Evolutionary conservation across 352 stramenopile genomes (phyloP).

Genomic region (Pythium scleroteichum): DNA sequence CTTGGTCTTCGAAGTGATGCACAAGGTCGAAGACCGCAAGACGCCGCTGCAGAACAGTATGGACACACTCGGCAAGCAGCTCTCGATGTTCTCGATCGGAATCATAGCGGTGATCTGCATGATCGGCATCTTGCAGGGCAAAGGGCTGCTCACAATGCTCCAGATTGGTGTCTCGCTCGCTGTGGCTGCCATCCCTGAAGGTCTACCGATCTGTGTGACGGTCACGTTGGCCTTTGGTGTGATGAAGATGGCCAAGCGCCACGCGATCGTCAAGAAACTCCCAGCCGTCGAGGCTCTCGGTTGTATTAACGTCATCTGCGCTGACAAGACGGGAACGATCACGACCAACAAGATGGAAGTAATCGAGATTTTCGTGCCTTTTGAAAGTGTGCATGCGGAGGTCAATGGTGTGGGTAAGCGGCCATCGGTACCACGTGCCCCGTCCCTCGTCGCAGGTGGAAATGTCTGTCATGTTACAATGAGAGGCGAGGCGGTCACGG

Average conservation of each 20-base stretch:
- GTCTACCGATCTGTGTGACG: conserved; percentile 79
- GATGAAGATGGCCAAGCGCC: conserved; percentile 86
- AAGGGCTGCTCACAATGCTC: conserved; percentile 94
- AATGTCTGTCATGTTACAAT: conserved; percentile 45
- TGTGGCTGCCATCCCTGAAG: conserved; percentile 77
- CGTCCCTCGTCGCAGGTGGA: conserved; percentile 9
- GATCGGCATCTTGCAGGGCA: conserved; percentile 90
- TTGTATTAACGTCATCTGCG: conserved; percentile 92
- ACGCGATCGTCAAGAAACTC: conserved; percentile 90
- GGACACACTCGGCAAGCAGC: conserved; percentile 95
- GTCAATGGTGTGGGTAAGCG: conserved; percentile 57
- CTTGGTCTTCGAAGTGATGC: conserved; percentile 93
- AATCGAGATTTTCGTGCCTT: conserved; percentile 80
- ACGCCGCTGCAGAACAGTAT: conserved; percentile 95
- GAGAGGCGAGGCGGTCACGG: conserved; percentile 61
- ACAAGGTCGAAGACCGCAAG: conserved; percentile 92
- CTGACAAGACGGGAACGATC: conserved; percentile 95
- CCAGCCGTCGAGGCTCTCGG: conserved; percentile 83
- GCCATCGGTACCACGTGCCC: not conserved
- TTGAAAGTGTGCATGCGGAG: conserved; percentile 69
- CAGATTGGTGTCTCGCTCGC: conserved; percentile 94
- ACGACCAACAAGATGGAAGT: conserved; percentile 91
- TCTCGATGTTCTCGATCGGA: conserved; percentile 92
- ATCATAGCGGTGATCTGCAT: conserved; percentile 95
- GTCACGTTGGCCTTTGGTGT: conserved; percentile 78